phyloP scores from a whole-genome alignment of 768 basidiomycete genomes.

The Mycena galopus region DNA sequence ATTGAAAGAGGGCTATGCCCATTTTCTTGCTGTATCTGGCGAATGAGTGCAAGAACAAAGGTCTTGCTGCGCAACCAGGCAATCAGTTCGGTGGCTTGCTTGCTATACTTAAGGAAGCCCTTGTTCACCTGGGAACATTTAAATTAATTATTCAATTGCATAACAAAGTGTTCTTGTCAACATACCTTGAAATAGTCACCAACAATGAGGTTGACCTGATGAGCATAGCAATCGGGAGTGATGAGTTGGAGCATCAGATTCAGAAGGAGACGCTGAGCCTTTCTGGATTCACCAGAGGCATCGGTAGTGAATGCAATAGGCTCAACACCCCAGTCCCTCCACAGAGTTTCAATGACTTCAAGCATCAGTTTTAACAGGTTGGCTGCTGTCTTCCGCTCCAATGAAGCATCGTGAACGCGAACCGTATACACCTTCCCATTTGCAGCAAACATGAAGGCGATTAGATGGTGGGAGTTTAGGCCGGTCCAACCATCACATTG shows the following conservation, averaged over 20 bases:
- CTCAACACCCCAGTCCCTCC: slow-evolving; percentile 23
- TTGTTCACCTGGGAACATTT: slow-evolving; percentile 30
- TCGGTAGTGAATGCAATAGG: slow-evolving; percentile 48
- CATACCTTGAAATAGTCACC: slow-evolving; percentile 49
- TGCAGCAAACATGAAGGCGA: too few relatives aligned
- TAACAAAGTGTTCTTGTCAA: neutral
- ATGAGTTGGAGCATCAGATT: too few relatives aligned
- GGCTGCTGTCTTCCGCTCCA: too few relatives aligned
- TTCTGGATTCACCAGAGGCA: slow-evolving; percentile 45
- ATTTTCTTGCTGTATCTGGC: slow-evolving; percentile 37
- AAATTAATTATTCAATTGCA: neutral
- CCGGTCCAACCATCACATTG: too few relatives aligned
- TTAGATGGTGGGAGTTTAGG: too few relatives aligned
- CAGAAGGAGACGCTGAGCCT: too few relatives aligned
- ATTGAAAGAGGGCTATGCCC: neutral
- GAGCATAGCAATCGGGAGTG: too few relatives aligned
- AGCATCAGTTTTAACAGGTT: too few relatives aligned
- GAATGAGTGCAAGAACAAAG: too few relatives aligned
- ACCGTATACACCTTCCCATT: too few relatives aligned
- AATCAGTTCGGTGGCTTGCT: slow-evolving; percentile 50
- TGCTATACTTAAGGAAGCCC: slow-evolving; percentile 34
- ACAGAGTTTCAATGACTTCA: too few relatives aligned
- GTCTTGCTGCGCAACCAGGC: slow-evolving; percentile 52
- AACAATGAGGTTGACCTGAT: slow-evolving; percentile 54
- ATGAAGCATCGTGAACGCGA: too few relatives aligned